Percentiles rank a stretch among this genome's conserved stretches.
phyloP scores from a whole-genome alignment of 768 basidiomycete species.

The Chalciporus piperatus region DNA sequence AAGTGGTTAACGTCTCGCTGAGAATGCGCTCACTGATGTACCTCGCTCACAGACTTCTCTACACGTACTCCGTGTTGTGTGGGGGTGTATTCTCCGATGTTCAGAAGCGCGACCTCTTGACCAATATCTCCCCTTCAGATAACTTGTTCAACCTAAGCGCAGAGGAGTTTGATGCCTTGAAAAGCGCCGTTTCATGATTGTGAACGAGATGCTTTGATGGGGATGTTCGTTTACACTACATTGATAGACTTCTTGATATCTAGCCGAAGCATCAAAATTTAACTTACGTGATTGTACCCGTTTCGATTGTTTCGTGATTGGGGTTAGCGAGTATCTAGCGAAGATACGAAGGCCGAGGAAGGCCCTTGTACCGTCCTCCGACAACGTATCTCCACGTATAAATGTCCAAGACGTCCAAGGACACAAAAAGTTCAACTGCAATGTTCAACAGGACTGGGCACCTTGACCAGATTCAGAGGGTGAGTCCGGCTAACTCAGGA shows the following conservation, averaged over 20 bases:
- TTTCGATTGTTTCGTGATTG: background rate
- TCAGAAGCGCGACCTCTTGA: constrained; percentile 32
- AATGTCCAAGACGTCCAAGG: background rate
- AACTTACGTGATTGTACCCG: constrained; percentile 22
- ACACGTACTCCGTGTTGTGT: constrained; percentile 49
- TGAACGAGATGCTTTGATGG: too few relatives aligned
- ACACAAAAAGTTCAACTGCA: background rate
- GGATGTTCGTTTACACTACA: constrained; percentile 7
- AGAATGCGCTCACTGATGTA: constrained; percentile 1
- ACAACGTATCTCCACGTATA: background rate
- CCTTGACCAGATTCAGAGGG: background rate
- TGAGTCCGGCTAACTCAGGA: background rate
- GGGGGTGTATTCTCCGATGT: constrained; percentile 29
- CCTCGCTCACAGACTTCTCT: constrained; percentile 39
- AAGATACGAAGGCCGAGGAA: background rate
- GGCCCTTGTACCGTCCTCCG: background rate
- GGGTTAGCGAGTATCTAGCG: background rate
- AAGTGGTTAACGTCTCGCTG: constrained; percentile 11
- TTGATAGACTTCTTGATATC: constrained; percentile 23
- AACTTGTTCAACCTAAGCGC: constrained; percentile 29
- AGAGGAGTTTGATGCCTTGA: constrained; percentile 25
- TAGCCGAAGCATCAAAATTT: constrained; percentile 25
- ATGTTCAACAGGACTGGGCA: background rate
- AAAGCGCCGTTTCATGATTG: constrained; percentile 21
- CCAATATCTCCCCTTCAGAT: constrained; percentile 11